Base-by-base conservation (phyloP, 176 grass and related monocot genomes). In the Typha latifolia region DNA sequence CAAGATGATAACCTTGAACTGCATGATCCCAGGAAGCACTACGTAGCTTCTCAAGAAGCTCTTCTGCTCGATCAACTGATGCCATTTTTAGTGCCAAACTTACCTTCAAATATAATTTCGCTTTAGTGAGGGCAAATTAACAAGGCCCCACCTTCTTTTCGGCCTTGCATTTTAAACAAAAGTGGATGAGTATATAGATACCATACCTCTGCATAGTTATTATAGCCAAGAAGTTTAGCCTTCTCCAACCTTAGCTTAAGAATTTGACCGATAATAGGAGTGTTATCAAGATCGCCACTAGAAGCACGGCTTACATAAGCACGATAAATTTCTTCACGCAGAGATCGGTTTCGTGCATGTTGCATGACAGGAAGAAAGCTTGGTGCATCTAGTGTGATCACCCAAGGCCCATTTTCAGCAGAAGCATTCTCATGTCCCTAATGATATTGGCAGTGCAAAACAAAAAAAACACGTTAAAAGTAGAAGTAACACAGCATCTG, bases 71-170 rank as follows among this genome's bases (percentile, higher is more conserved):
- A 32, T 89, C 88, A 75, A 97, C 81, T 11, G 88, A 88, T 69
- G 91, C 91, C 92, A 96, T 96, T 84, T 96, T 96, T 61, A 73
- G 73, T 72, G 82, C 85, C 80, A 96, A 77, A 82, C 92, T 91
- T 61, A 96, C 87, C 87, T 96, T 80, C 23, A 75, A 57, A 66
- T 68, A 57, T 66, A 62, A 27, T 61, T 71, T 34, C 23, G 52
- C 43, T 62, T 26, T 81, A 74, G 56, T 72, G 51, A 72, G 69
- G 79, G 13, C 26, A 57, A 57, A 57, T 18, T 18, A 53, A 53
- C 5, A 57, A 57, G 19, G 6, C 15, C 15, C 19, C 10, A 16
- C 9, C 15, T 7, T 18, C 52, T 9, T n/a, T 56, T 16, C 6
- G 52, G 7, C 6, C 16, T 56, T 19, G 9, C 12, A 56, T n/a